Evolutionary conservation across 1,284 basidiomycete species (phyloP), one percentile per base, ranked within the genome.

Genomic region (Rhodotorula sp.): DNA sequence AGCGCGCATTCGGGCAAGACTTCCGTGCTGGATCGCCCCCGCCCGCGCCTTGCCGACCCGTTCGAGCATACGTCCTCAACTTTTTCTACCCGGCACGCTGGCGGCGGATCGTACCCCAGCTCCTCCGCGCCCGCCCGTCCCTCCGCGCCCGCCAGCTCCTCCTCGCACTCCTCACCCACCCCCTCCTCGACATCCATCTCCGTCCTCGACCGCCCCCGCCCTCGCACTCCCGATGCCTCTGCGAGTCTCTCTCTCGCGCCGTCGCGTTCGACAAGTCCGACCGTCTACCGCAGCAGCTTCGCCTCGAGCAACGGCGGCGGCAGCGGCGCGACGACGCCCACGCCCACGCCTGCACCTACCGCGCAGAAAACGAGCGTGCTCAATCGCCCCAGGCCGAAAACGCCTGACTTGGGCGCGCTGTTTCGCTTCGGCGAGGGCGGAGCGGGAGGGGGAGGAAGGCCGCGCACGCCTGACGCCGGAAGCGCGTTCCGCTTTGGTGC

Each of bases 191-290:
- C n/a, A n/a, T n/a, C n/a, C 25, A 58, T 59, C 19, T 63, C 51
- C 0, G 32, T 46, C 27, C 62, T 63, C 3, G 62, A 63, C 15
- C 51, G 71, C 7, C 60, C 63, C 1, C 67, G 74, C 1, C 74
- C 66, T 1, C 66, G 63, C 32, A 73, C 74, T 17, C 70, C 73
- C 1, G 67, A 69, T 34, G 60, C 72, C 6, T 55, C 37, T 34
- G 51, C 9, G 12, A 51, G 50, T 15, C 27, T 17, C 8, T n/a
- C 50, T 0, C 50, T 51, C n/a, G n/a, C 36, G n/a, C 48, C 58
- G 15, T 21, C 37, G 32, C 57, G n/a, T 0, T n/a, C 46, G 32
- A 19, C 44, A 12, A 29, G 15, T 2, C 32, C 59, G 32, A 32
- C 59, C 29, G 39, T 61, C 25, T 25, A 29, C 50, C 50, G 50